Evolutionary conservation across 2,329 filamentous ascomycete species (phyloP), one percentile per base, ranked within the genome.

Genomic region (Hypoxylon sp.): DNA sequence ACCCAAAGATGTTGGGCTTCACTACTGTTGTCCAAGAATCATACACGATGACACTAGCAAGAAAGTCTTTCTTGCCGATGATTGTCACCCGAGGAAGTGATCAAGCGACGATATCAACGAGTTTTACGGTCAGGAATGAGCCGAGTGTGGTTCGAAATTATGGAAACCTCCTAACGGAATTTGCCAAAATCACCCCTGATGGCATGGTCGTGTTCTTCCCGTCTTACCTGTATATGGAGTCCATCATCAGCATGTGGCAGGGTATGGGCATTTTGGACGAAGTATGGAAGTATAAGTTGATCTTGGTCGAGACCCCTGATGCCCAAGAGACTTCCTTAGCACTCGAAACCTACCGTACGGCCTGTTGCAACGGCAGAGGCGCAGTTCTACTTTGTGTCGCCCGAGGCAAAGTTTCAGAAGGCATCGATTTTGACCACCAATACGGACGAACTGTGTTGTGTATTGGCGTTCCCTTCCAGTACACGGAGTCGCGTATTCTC

Each of bases 161-260:
- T 75, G 97, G 96, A 48, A 96, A 91, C 71, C 86, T 99, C 1
- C 84, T 99, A 33, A 96, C 94, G 6, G 96, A 99, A 78, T 98
- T 99, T 78, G 93, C 94, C 59, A 97, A 95, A 79, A 91, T 98
- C 71, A 99, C 96, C 0, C 97, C 96, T 0, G 96, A 99, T 76
- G 96, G 96, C 33, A 91, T 99, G 80, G 96, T 99, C n/a, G 96
- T 99, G 42, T 99, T 99, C 85, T 99, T 99, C 79, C 97, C 96
- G 0, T 97, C 94, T 0, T 99, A 99, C 76, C 87, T 99, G 1
- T 99, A 99, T 83, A 98, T 99, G 96, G 96, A 99, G 79, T 96
- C 92, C 58, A 98, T 98, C 78, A 98, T 99, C 79, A 95, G 92
- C 79, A 97, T 97, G 90, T 99, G 96, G 96, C 96, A 99, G 80